Evolutionary conservation across 73 alveolate species (phyloP).

Genomic region (Paramecium pentaurelia): DNA sequence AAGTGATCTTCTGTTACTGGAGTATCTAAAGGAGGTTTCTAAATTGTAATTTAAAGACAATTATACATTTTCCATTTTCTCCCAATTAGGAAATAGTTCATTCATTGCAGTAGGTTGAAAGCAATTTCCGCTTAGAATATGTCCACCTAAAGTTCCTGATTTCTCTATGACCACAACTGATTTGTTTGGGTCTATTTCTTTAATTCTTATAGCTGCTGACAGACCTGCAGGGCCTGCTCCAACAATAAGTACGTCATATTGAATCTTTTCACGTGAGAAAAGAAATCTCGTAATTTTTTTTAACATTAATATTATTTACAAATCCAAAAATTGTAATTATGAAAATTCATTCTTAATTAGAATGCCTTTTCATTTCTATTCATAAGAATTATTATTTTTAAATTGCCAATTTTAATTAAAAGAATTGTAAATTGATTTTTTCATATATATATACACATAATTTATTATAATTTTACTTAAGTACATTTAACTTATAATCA

Average conservation of each 20-base stretch:
- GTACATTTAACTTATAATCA: too few species aligned
- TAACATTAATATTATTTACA: neutral
- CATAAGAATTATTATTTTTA: neutral
- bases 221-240: constrained; percentile 98
- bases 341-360: neutral
- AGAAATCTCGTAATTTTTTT: neutral
- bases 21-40: constrained; percentile 89
- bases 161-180: constrained; percentile 81
- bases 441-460: too few species aligned
- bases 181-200: constrained; percentile 75
- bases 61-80: constrained; percentile 49
- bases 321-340: neutral
- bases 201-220: constrained; percentile 88
- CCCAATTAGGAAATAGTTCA: constrained; percentile 87
- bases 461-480: too few species aligned
- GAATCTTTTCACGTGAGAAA: constrained; percentile 70
- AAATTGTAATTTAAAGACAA: neutral
- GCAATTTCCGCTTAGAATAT: constrained; percentile 90
- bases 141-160: constrained; percentile 92
- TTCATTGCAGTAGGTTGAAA: constrained; percentile 89
- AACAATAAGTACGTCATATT: constrained; percentile 79
- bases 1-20: constrained; percentile 87
- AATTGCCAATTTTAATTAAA: neutral
- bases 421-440: neutral
- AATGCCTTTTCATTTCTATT: neutral